These are phyloP conservation scores for Agrostemma githago DNA, from an alignment of 148 eudicot genomes.

Conservation along the genomic window DNA sequence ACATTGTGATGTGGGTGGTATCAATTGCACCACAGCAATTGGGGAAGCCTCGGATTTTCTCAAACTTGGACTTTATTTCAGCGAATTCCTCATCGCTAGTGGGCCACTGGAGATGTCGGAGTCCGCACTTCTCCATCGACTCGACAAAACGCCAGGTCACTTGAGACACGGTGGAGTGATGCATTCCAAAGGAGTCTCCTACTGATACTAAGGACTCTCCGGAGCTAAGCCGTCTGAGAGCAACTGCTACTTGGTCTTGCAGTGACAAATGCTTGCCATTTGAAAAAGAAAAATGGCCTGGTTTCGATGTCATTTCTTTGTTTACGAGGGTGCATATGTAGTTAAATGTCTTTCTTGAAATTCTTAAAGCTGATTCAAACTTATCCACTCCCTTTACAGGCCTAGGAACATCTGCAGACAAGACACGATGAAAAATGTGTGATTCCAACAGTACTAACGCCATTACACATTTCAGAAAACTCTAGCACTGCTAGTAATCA, in stretches of 20 bases:
- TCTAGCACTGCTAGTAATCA: background rate
- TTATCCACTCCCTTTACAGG: constrained; percentile 40
- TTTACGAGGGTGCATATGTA: constrained; percentile 74
- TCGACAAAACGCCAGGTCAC: constrained; percentile 93
- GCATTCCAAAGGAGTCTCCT: constrained; percentile 63
- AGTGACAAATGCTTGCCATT: constrained; percentile 56
- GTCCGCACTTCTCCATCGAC: constrained; percentile 67
- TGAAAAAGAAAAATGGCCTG: constrained; percentile 44
- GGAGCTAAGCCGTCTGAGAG: constrained; percentile 75
- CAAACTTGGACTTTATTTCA: constrained; percentile 58
- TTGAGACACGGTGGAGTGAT: constrained; percentile 83
- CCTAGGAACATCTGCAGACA: constrained; percentile 44
- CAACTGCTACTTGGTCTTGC: constrained; percentile 74
- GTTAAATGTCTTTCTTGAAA: constrained; percentile 71
- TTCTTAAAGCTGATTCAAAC: constrained; percentile 58
- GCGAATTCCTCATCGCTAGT: constrained; percentile 45
- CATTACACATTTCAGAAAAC: background rate
- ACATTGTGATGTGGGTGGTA: constrained; percentile 68
- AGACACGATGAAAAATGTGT: background rate
- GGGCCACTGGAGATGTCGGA: constrained; percentile 85
- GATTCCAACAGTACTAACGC: background rate
- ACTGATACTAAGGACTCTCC: constrained; percentile 68
- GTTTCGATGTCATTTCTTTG: constrained; percentile 50
- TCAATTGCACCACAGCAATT: constrained; percentile 91
- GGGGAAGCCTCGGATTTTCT: constrained; percentile 67